Evolutionary conservation across 2,329 filamentous ascomycete species (phyloP).

Genomic region (Kalaharituber pfeilii): DNA sequence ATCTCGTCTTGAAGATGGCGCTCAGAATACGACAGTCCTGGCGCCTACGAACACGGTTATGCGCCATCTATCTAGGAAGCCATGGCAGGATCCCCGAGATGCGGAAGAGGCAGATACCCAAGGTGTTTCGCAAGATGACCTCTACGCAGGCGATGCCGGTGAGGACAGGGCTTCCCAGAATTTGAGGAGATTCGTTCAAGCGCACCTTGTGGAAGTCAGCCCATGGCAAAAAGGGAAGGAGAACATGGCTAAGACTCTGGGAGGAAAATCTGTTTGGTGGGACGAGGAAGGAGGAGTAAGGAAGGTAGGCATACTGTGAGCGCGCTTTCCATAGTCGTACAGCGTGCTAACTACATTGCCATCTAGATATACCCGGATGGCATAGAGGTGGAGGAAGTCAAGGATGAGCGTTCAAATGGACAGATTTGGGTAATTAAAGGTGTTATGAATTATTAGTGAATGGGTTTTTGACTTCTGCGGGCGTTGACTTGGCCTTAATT

Average conservation of each 20-base stretch:
- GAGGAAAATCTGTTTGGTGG: conserved; percentile 67
- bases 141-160: conserved; percentile 59
- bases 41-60: conserved; percentile 75
- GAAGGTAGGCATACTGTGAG: conserved; percentile 37
- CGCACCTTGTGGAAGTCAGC: conserved; percentile 57
- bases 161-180: conserved; percentile 62
- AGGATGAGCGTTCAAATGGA: conserved; percentile 65
- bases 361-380: conserved; percentile 58
- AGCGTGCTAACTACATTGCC: neutral
- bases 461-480: too few species aligned
- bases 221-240: conserved; percentile 53
- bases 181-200: conserved; percentile 63
- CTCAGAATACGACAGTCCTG: conserved; percentile 62
- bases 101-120: conserved; percentile 45
- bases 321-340: neutral
- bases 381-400: conserved; percentile 58
- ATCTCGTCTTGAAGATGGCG: conserved; percentile 47
- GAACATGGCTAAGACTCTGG: conserved; percentile 47
- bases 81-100: conserved; percentile 64
- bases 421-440: conserved; percentile 48
- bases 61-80: conserved; percentile 61
- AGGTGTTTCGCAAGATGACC: conserved; percentile 29
- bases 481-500: too few species aligned
- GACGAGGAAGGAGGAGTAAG: conserved; percentile 42
- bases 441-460: conserved; percentile 36